Conservation (phyloP, 495 filamentous ascomycete genomes). For the Neurospora sp. region DNA sequence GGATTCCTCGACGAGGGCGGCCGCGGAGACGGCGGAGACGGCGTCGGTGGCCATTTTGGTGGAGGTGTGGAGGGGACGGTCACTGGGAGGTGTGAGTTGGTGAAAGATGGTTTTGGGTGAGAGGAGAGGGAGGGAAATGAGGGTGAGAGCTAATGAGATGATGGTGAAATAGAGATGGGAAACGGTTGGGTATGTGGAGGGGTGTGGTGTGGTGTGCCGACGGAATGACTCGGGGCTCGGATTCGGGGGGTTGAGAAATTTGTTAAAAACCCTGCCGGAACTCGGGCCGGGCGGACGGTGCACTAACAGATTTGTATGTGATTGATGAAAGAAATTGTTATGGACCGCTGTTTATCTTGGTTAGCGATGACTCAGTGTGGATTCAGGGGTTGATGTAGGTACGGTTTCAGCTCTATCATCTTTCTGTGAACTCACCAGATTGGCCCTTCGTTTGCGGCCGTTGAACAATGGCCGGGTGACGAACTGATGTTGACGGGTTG, state of each 20-base stretch:
- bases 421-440: too few relatives aligned
- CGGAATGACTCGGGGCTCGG: too few relatives aligned
- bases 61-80: neutral
- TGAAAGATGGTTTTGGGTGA: neutral
- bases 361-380: neutral
- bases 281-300: neutral
- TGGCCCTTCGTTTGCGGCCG: neutral
- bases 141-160: too few relatives aligned
- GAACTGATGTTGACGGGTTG: neutral
- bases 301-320: neutral
- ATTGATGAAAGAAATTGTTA: neutral
- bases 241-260: neutral
- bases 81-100: neutral
- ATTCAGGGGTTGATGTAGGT: neutral
- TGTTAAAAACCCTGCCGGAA: neutral
- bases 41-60: conserved; percentile 12
- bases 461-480: neutral
- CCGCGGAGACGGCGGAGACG: conserved; percentile 7
- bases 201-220: too few relatives aligned
- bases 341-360: neutral
- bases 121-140: too few relatives aligned
- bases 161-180: too few relatives aligned
- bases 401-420: neutral
- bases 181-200: too few relatives aligned
- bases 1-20: conserved; percentile 56